Base-by-base conservation (phyloP, 129 eudicot genomes). In the Flaveria brownii region DNA sequence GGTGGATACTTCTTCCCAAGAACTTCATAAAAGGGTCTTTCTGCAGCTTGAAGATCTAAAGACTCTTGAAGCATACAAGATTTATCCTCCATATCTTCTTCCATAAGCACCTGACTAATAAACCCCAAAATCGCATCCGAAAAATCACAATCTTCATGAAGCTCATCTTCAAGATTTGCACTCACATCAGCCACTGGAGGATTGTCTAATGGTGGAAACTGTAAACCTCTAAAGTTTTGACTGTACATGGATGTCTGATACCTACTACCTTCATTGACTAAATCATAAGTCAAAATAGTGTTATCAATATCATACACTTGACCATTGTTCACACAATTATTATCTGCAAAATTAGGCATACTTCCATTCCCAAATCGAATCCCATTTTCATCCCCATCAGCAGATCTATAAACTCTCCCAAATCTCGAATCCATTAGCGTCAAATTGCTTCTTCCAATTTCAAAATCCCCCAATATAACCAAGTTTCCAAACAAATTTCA, bases 31-130 rank as follows among this genome's bases (percentile, higher is more conserved):
- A 89, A 86, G 9, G 95, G 80, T 64, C 85, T 89, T 70, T 89
- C 96, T 2, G 89, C 88, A 78, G 87, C 96, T 81, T 89, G 91
- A 82, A 89, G 89, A 70, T 83, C 89, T 70, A 86, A 52, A 55
- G 89, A 85, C 16, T 86, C 91, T 54, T 89, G 87, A 69, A 82
- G 87, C 89, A 89, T 83, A 55, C 84, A 82, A 15, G 88, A 69
- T 66, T 61, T 82, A 14, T 89, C 91, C 28, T 81, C 91, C 83
- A 87, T 80, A 26, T 89, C 91, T 63, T 89, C 96, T 76, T 87
- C 91, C 96, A 89, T 87, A 4, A 89, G 86, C 50, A 89, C 84
- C 72, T 87, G 80, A 63, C 82, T 89, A 68, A 89, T 82, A 74
- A 82, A 89, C 14, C 84, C 85, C 81, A 86, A 80, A 36, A 89